Evolutionary conservation across 768 basidiomycete species (phyloP), one percentile per base, ranked within the genome.

Genomic region (Hypholoma sublateritium): DNA sequence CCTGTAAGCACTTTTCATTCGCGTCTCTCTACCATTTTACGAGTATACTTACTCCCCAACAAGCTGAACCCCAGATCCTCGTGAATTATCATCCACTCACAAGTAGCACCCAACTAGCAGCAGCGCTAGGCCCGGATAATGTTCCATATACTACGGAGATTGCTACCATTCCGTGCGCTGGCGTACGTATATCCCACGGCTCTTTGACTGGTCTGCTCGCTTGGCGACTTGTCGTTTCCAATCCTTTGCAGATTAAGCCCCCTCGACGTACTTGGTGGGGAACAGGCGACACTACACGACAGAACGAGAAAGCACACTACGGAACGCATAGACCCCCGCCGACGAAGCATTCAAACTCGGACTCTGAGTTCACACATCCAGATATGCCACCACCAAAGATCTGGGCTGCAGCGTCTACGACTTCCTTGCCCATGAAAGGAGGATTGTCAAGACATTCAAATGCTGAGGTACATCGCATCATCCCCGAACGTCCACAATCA

Each of bases 151-250:
- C 60, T 3, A 66, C 66, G 3, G 71, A 72, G 55, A 69, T 72
- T 11, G 70, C 69, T 35, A 57, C 65, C 21, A 60, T 72, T 43
- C 71, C 71, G 16, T 72, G 71, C 44, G 69, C 71, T 11, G 71
- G 71, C 36, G 61, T 72, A 19, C 70, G 68, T 32, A 68, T 72
- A 37, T 62, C 68, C 17, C 56, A 65, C 39, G 70, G 70, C 14
- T 63, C 65, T n/a, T 62, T 72, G 17, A 59, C 55, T 7, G 70
- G 70, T 35, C 65, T 70, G 19, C 57, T 72, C 8, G 69, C 69
- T 13, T 72, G 70, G 70, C 63, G 70, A 19, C 64, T 72, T 6
- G 69, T 70, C 9, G 70, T 70, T 13, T 64, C 65, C 28, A 47
- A 55, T 17, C 60, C 60, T 16, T 39, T 54, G 14, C 17, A 21